These are phyloP conservation scores for Punctularia strigosozonata DNA, from an alignment of 768 basidiomycete genomes.

Conservation along the genomic window DNA sequence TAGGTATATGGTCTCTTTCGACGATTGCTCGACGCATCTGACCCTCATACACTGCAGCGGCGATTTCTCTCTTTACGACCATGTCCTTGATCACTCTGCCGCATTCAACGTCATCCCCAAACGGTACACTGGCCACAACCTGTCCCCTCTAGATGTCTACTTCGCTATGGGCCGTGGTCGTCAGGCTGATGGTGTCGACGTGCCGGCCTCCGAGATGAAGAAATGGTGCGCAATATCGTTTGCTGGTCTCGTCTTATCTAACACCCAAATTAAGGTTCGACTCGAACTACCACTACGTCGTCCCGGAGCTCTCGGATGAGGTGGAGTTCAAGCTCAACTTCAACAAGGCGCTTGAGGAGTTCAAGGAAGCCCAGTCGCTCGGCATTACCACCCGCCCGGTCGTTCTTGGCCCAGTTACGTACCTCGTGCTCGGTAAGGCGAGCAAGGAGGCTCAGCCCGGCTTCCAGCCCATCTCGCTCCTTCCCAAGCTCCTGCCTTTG, in stretches of 20 bases:
- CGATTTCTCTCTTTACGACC: constrained; percentile 97
- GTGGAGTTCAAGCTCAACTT: constrained; percentile 91
- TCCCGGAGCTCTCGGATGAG: constrained; percentile 85
- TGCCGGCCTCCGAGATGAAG: constrained; percentile 98
- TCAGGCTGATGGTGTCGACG: constrained; percentile 89
- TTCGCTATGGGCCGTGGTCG: constrained; percentile 99
- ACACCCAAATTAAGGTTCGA: constrained; percentile 58
- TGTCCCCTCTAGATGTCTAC: constrained; percentile 88
- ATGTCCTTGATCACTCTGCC: constrained; percentile 93
- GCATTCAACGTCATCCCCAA: constrained; percentile 95
- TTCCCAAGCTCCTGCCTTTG: constrained; percentile 80
- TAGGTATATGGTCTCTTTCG: constrained; percentile 38
- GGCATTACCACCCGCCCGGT: constrained; percentile 92
- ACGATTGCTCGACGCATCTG: no score
- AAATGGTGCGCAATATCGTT: constrained; percentile 64
- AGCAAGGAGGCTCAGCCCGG: constrained; percentile 69
- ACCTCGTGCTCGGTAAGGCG: constrained; percentile 88
- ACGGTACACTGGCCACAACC: constrained; percentile 77
- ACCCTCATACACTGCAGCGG: no score
- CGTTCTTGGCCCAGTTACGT: constrained; percentile 89
- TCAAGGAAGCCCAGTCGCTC: constrained; percentile 83
- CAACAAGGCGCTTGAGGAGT: constrained; percentile 93
- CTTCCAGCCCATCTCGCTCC: constrained; percentile 87
- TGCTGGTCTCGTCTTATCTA: constrained; percentile 1
- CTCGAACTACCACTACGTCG: constrained; percentile 98